Evolutionary conservation across 345 rosid species (phyloP), one percentile per base, ranked within the genome.

Genomic region (Lepidium didymum): DNA sequence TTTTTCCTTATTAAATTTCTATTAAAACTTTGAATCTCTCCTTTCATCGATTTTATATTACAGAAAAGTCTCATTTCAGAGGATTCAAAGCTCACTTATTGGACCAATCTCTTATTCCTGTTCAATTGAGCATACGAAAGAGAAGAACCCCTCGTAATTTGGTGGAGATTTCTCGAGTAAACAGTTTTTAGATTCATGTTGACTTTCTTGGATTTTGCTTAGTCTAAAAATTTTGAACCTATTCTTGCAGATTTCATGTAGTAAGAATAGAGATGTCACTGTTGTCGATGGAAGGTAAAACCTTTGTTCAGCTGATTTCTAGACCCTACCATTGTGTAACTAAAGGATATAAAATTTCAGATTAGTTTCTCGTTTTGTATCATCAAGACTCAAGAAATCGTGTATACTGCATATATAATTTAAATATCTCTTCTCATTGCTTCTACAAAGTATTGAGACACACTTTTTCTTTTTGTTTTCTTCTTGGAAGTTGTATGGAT

Each of bases 401-500:
- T 36, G 10, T 49, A 9, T 15, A 13, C 23, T 35, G 50, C 56
- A 49, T 33, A 35, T 54, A 29, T 36, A 25, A 1, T 41, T 4
- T 41, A 25, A 11, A 43, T 66, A 19, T 61, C 37, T 54, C 7
- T 62, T 9, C 16, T 34, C 8, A 13, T 47, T 60, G 57, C 46
- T 52, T 57, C 19, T 63, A 13, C 11, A 33, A 54, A 47, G 61
- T 33, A 34, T 38, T 41, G 4, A 47, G 3, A 38, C 15, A 40
- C 29, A 10, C 8, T 11, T 25, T 15, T 19, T 18, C 21, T 46
- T 27, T 46, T 40, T 12, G 1, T 5, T 29, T 13, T n/a, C 29
- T 57, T 3, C 2, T 55, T 62, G 53, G 58, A 78, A 91, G 99
- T 51, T 77, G 79, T 67, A 91, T 94, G 97, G 83, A 86, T 73